Evolutionary conservation across 139 green algal species (phyloP).

Genomic region (Zygnema cylindricum): DNA sequence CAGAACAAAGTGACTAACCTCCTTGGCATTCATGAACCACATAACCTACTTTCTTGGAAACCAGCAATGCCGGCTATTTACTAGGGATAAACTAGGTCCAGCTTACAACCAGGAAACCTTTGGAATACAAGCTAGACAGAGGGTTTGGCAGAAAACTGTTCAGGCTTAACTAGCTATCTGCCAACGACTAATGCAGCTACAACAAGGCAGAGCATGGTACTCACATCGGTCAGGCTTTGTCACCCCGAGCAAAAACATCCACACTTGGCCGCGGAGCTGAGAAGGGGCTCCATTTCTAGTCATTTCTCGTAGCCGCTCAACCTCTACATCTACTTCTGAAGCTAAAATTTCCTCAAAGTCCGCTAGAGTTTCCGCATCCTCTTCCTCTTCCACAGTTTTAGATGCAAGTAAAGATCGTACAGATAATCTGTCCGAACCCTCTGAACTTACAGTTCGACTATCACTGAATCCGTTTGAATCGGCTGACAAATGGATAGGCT

Average conservation of each 20-base stretch:
- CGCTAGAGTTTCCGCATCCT: background rate
- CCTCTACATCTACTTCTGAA: conserved; percentile 14
- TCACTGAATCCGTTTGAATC: background rate
- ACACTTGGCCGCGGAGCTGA: conserved; percentile 12
- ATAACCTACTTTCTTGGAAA: no score
- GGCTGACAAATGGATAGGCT: background rate
- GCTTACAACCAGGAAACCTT: no score
- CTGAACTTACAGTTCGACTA: background rate
- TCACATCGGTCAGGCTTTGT: conserved; percentile 12
- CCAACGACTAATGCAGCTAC: no score
- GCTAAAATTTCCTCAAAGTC: conserved; percentile 16
- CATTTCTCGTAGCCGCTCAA: background rate
- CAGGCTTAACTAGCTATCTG: no score
- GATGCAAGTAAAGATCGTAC: background rate
- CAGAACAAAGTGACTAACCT: no score
- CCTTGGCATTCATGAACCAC: no score
- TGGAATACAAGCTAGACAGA: no score
- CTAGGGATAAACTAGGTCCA: no score
- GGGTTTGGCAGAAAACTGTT: no score
- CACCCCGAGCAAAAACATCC: conserved; percentile 24
- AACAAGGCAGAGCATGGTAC: background rate
- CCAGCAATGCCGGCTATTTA: no score
- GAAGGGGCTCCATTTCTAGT: background rate
- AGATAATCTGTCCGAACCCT: background rate
- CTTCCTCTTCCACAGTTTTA: background rate